phyloP scores from a whole-genome alignment of 2,329 filamentous ascomycete species.

The Chaetomiaceae sp. region DNA sequence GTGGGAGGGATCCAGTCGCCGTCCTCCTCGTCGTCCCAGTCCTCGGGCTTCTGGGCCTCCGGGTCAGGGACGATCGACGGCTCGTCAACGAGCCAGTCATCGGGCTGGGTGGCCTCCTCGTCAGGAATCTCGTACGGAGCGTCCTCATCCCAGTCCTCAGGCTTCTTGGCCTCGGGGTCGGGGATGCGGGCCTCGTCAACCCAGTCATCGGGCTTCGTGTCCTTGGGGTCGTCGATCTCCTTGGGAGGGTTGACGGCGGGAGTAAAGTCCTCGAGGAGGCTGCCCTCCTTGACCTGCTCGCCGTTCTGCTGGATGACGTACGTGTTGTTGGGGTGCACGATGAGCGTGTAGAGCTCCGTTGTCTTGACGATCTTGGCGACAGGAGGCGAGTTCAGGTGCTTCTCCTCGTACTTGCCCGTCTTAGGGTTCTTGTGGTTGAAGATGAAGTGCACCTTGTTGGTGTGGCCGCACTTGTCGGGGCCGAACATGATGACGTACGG shows the following conservation, averaged over 20 bases:
- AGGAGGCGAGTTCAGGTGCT: constrained; percentile 83
- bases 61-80: constrained; percentile 78
- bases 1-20: constrained; percentile 92
- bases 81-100: constrained; percentile 94
- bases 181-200: constrained; percentile 87
- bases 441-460: constrained; percentile 98
- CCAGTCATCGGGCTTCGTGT: constrained; percentile 93
- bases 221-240: constrained; percentile 92
- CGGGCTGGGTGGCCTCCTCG: constrained; percentile 82
- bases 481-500: constrained; percentile 99
- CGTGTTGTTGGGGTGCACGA: constrained; percentile 94
- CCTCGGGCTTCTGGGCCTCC: constrained; percentile 93
- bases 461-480: constrained; percentile 97
- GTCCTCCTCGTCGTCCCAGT: constrained; percentile 99
- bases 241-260: constrained; percentile 88
- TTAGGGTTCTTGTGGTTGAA: constrained; percentile 99
- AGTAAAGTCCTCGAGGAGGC: constrained; percentile 86
- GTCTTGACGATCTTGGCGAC: constrained; percentile 85
- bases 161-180: constrained; percentile 91
- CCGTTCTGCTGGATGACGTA: constrained; percentile 90
- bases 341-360: constrained; percentile 90
- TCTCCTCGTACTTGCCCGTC: constrained; percentile 99
- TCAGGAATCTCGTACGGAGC: constrained; percentile 95
- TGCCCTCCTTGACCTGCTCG: constrained; percentile 79
- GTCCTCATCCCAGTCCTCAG: constrained; percentile 98